Evolutionary conservation across 2,329 filamentous ascomycete genomes (phyloP).

Genomic region (Colletotrichum euphorbiae): DNA sequence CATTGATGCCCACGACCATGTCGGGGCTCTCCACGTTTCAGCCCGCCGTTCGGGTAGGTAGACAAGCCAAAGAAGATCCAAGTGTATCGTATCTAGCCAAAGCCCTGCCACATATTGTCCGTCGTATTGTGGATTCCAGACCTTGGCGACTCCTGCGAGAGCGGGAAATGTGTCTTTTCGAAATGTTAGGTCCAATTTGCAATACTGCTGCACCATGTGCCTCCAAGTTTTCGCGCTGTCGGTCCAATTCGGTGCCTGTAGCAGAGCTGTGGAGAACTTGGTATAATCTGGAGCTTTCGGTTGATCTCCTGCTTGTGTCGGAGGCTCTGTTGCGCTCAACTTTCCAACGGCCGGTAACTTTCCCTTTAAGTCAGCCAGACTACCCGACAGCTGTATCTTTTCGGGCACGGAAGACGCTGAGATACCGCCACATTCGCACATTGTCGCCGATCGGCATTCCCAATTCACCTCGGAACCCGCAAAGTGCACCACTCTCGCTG

Average conservation of each 20-base stretch:
- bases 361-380: background rate
- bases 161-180: conserved; percentile 2
- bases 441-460: background rate
- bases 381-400: background rate
- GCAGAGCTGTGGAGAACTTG: background rate
- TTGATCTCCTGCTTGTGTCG: background rate
- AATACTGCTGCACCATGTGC: background rate
- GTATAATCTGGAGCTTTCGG: background rate
- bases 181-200: conserved; percentile 36
- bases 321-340: background rate
- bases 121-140: background rate
- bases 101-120: conserved; percentile 1
- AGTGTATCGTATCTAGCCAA: background rate
- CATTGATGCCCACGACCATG: background rate
- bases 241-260: background rate
- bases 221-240: conserved; percentile 5
- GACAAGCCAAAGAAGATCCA: conserved; percentile 3
- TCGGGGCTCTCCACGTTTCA: background rate
- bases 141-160: background rate
- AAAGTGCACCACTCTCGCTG: background rate
- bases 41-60: background rate
- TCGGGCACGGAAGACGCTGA: background rate
- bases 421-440: background rate
- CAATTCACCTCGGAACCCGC: background rate
- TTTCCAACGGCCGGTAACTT: background rate